Evolutionary conservation across 768 basidiomycete genomes (phyloP).

Genomic region (Podaxis mareebaensis): DNA sequence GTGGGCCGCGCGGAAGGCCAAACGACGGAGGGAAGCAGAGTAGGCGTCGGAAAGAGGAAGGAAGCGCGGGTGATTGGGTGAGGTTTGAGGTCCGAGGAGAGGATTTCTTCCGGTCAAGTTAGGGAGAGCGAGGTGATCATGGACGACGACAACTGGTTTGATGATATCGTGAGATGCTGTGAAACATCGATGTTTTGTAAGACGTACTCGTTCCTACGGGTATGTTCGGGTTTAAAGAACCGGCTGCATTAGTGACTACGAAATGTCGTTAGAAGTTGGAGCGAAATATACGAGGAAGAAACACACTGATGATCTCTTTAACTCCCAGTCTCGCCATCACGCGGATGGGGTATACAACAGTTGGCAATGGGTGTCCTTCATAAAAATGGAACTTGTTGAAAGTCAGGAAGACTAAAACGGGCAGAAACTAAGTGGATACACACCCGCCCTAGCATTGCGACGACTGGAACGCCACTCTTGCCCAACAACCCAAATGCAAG

Average conservation of each 20-base stretch:
- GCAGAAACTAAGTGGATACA: slow-evolving; percentile 21
- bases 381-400: slow-evolving; percentile 74
- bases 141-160: slow-evolving; percentile 71
- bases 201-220: slow-evolving; percentile 78
- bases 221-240: slow-evolving; percentile 71
- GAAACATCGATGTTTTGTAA: neutral
- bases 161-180: slow-evolving; percentile 17
- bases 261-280: neutral
- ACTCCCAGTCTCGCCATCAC: slow-evolving; percentile 79
- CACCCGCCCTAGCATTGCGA: slow-evolving; percentile 88
- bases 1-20: slow-evolving; percentile 72
- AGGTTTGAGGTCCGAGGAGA: slow-evolving; percentile 69
- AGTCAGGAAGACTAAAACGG: neutral
- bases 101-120: slow-evolving; percentile 78
- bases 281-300: neutral
- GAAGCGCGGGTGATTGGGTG: slow-evolving; percentile 68
- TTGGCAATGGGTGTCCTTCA: slow-evolving; percentile 73
- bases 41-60: slow-evolving; percentile 85
- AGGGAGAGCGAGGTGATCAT: slow-evolving; percentile 83
- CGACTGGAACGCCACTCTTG: slow-evolving; percentile 69
- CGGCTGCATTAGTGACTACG: slow-evolving; percentile 87
- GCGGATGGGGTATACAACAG: slow-evolving; percentile 78
- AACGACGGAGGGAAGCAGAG: slow-evolving; percentile 65
- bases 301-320: slow-evolving; percentile 71
- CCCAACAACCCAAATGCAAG: slow-evolving; percentile 84